A percentile compares a stretch with the other conserved stretches of the same genome.
These are phyloP conservation scores for Allomyces macrogynus DNA, from an alignment of 192 early-diverging fungal genomes.

Conservation along the genomic window DNA sequence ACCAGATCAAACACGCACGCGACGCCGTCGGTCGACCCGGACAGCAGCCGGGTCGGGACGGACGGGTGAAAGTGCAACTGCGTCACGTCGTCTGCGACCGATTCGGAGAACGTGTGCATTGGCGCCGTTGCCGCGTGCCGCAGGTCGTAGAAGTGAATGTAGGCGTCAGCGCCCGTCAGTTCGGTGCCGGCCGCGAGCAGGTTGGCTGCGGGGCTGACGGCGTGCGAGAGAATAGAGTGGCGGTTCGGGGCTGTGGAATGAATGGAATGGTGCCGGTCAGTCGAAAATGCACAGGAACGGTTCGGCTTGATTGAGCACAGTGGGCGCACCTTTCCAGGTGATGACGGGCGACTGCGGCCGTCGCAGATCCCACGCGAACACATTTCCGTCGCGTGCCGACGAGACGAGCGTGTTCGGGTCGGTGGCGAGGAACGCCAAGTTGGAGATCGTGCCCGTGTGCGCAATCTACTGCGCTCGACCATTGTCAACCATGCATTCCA, in stretches of 20 bases:
- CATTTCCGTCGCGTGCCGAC: slow-evolving; percentile 34
- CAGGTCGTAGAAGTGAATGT: slow-evolving; percentile 26
- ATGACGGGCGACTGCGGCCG: slow-evolving; percentile 24
- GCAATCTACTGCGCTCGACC: neutral
- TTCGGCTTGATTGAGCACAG: too few species aligned
- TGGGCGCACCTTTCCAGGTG: slow-evolving; percentile 31
- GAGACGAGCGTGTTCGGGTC: slow-evolving; percentile 28
- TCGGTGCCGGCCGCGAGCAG: slow-evolving; percentile 33
- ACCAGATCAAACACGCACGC: slow-evolving; percentile 53
- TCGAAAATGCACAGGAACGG: too few species aligned
- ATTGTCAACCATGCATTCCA: too few species aligned
- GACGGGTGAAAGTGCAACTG: slow-evolving; percentile 47
- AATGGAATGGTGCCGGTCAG: too few species aligned
- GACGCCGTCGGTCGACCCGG: slow-evolving; percentile 52
- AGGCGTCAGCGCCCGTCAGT: slow-evolving; percentile 16
- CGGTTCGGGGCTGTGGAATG: slow-evolving; percentile 8
- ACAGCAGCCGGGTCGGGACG: slow-evolving; percentile 28
- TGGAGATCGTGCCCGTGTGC: slow-evolving; percentile 38
- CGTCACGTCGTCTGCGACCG: slow-evolving; percentile 55
- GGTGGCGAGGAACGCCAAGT: slow-evolving; percentile 3
- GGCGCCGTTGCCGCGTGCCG: slow-evolving; percentile 10
- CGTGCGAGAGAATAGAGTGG: slow-evolving; percentile 25
- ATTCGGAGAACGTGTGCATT: slow-evolving; percentile 27
- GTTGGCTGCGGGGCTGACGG: slow-evolving; percentile 25
- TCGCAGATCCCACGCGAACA: slow-evolving; percentile 51